These are phyloP conservation scores for Albugo laibachii DNA, from an alignment of 352 stramenopile species.

Conservation along the genomic window DNA sequence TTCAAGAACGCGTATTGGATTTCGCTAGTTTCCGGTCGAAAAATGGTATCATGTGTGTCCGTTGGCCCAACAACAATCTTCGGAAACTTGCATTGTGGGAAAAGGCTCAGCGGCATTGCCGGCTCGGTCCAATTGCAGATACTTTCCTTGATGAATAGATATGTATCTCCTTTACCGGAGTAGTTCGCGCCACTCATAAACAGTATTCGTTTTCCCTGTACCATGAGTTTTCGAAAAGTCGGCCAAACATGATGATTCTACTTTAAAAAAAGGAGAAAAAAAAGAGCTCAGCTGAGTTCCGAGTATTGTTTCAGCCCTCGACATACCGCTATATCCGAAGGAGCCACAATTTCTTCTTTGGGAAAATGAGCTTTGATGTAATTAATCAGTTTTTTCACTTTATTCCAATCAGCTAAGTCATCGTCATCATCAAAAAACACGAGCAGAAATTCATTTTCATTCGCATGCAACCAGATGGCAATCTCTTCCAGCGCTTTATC, in stretches of 20 bases:
- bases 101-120: conserved; percentile 29
- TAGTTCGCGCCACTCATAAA: conserved; percentile 71
- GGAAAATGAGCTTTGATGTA: conserved; percentile 44
- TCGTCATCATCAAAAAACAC: conserved; percentile 72
- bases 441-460: conserved; percentile 50
- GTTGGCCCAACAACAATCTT: conserved; percentile 19
- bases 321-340: conserved; percentile 32
- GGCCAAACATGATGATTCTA: conserved; percentile 22
- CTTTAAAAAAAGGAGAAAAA: conserved; percentile 6
- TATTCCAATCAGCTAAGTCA: conserved; percentile 61
- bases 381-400: conserved; percentile 35
- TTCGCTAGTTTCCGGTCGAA: conserved; percentile 66
- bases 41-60: conserved; percentile 30
- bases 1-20: conserved; percentile 74
- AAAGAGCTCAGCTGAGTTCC: not conserved
- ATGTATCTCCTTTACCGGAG: conserved; percentile 24
- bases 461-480: conserved; percentile 30
- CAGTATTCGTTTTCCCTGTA: conserved; percentile 38
- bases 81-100: conserved; percentile 34
- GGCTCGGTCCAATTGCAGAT: conserved; percentile 71
- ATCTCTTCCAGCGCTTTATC: conserved; percentile 25
- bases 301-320: not conserved
- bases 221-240: conserved; percentile 35
- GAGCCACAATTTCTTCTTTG: conserved; percentile 36
- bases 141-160: conserved; percentile 55